Evolutionary conservation across 2,329 filamentous ascomycete genomes (phyloP).

Genomic region (Grosmannia huntii): DNA sequence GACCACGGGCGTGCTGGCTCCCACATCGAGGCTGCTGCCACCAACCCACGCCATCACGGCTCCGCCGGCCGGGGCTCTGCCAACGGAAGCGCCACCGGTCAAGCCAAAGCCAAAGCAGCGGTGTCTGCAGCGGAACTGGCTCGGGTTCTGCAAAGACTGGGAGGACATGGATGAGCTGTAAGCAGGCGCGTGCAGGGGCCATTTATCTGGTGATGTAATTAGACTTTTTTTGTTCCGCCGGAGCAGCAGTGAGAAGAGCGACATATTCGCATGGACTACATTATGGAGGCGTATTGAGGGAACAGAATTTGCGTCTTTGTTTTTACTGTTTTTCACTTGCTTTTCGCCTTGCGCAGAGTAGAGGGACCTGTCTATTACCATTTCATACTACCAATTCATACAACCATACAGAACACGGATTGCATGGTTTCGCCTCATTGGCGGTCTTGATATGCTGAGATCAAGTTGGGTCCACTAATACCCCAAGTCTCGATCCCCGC

Average conservation of each 20-base stretch:
- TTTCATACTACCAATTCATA: background rate
- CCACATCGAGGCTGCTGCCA: background rate
- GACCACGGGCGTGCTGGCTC: conserved; percentile 10
- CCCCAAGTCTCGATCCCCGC: too few relatives aligned
- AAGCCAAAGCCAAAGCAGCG: conserved; percentile 15
- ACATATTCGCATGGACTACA: background rate
- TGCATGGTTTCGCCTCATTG: too few relatives aligned
- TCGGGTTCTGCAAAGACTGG: conserved; percentile 29
- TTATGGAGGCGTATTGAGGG: background rate
- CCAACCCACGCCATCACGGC: conserved; percentile 4
- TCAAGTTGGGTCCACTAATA: too few relatives aligned
- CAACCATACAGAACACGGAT: background rate
- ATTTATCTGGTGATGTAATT: background rate
- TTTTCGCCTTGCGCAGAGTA: background rate
- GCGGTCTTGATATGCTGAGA: background rate
- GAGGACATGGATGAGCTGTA: conserved; percentile 13
- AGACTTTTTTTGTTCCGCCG: background rate
- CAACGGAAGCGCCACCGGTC: conserved; percentile 13
- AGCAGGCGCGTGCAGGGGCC: background rate
- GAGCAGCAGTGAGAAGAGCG: background rate
- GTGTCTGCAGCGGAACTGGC: conserved; percentile 26
- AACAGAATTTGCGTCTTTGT: background rate
- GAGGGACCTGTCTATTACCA: background rate
- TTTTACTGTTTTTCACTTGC: background rate
- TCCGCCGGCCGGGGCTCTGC: background rate